Conservation (phyloP, 2,329 filamentous ascomycete species). For the Penicillium crustosum region DNA sequence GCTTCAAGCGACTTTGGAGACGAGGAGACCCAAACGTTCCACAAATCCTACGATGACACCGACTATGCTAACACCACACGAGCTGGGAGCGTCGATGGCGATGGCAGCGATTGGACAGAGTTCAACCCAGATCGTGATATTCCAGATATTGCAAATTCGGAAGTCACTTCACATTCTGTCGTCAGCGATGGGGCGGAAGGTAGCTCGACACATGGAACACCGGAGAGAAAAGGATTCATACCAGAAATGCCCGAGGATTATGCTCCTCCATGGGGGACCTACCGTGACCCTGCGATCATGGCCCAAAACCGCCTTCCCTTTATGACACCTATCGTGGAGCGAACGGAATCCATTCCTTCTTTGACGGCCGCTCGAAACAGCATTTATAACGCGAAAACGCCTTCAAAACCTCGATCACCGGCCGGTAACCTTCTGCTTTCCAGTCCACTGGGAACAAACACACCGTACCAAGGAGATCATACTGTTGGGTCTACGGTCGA, state of each 20-base stretch:
- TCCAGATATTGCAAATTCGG: conserved; percentile 45
- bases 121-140: conserved; percentile 74
- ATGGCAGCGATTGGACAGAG: conserved; percentile 78
- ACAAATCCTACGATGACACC: conserved; percentile 44
- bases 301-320: conserved; percentile 93
- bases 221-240: conserved; percentile 46
- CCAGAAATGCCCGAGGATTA: conserved; percentile 82
- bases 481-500: conserved; percentile 36
- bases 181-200: conserved; percentile 31
- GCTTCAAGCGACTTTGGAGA: conserved; percentile 65
- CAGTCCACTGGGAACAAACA: conserved; percentile 70
- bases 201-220: conserved; percentile 37
- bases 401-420: conserved; percentile 57
- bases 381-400: conserved; percentile 71
- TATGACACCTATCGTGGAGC: conserved; percentile 97
- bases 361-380: conserved; percentile 57
- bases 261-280: conserved; percentile 73
- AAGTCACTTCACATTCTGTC: conserved; percentile 23
- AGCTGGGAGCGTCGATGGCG: conserved; percentile 56
- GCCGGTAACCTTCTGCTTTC: conserved; percentile 53
- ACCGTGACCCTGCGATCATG: conserved; percentile 73
- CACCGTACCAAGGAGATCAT: conserved; percentile 53
- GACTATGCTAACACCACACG: conserved; percentile 41
- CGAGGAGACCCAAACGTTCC: conserved; percentile 49
- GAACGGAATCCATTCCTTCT: conserved; percentile 78